These are phyloP conservation scores for Microbotryum saponariae DNA, from an alignment of 1,284 basidiomycete species.

Conservation along the genomic window DNA sequence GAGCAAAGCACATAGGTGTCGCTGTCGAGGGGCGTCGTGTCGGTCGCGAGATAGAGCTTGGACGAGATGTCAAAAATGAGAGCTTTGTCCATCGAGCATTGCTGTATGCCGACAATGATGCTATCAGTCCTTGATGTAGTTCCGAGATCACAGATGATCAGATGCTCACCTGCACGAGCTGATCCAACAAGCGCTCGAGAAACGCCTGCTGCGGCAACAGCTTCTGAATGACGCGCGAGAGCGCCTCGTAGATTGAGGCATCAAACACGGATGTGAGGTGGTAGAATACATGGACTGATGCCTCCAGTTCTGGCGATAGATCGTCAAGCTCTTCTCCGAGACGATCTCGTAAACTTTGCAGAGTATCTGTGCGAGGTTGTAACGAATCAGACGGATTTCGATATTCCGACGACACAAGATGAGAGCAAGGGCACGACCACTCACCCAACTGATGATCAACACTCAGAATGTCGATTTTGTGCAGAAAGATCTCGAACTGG, in stretches of 20 bases:
- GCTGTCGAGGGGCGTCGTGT: slow-evolving; percentile 83
- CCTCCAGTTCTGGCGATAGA: slow-evolving; percentile 44
- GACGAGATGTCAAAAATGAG: slow-evolving; percentile 85
- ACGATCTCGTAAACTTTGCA: slow-evolving; percentile 74
- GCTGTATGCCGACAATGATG: slow-evolving; percentile 45
- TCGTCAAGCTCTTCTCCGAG: slow-evolving; percentile 74
- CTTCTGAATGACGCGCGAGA: slow-evolving; percentile 65
- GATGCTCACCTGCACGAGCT: slow-evolving; percentile 61
- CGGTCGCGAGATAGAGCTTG: slow-evolving; percentile 82
- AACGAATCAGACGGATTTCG: not conserved
- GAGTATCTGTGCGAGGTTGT: slow-evolving; percentile 56
- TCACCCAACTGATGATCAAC: slow-evolving; percentile 86
- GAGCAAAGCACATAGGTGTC: slow-evolving; percentile 80
- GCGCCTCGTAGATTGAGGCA: slow-evolving; percentile 76
- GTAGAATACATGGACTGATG: slow-evolving; percentile 48
- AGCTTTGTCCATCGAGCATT: slow-evolving; percentile 82
- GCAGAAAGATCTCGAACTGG: slow-evolving; percentile 86
- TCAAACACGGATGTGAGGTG: slow-evolving; percentile 85
- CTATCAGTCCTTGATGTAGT: not conserved
- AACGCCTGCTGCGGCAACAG: slow-evolving; percentile 56
- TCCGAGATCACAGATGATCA: slow-evolving; percentile 12
- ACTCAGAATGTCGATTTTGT: slow-evolving; percentile 87
- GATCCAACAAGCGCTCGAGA: slow-evolving; percentile 70
- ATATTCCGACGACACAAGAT: not conserved
- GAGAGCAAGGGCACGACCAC: slow-evolving; percentile 32